phyloP scores from a whole-genome alignment of 1,284 basidiomycete genomes.

The Ceratobasidium sp. region DNA sequence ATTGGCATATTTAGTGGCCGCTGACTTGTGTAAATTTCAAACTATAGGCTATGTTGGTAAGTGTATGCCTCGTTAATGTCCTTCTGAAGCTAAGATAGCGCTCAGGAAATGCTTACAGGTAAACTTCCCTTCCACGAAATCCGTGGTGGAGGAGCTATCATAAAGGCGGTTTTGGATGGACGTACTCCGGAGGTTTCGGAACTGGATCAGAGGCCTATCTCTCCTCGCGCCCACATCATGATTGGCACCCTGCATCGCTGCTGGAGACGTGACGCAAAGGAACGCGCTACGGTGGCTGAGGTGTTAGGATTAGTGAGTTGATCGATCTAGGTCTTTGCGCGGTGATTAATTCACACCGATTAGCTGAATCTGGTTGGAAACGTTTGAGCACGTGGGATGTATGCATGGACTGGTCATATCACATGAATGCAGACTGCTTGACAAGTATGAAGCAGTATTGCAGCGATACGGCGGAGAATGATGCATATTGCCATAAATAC shows the following conservation, averaged over 20 bases:
- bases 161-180: not conserved
- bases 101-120: not conserved
- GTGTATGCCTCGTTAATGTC: not conserved
- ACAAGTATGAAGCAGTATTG: no score
- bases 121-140: not conserved
- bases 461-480: no score
- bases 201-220: not conserved
- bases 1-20: no score
- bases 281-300: not conserved
- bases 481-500: no score
- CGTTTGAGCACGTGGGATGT: no score
- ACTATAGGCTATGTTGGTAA: constrained; percentile 5
- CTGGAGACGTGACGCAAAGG: not conserved
- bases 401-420: no score
- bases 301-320: not conserved
- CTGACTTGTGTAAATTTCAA: not conserved
- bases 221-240: not conserved
- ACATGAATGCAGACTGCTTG: no score
- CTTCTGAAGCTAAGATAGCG: no score
- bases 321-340: no score
- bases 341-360: no score
- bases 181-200: not conserved
- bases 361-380: no score
- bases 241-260: not conserved
- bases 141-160: not conserved